A percentile compares a stretch with the other conserved stretches of the same genome.
Conservation (phyloP, 805 yeast genomes). For the Sugiyamaella lignohabitans region DNA sequence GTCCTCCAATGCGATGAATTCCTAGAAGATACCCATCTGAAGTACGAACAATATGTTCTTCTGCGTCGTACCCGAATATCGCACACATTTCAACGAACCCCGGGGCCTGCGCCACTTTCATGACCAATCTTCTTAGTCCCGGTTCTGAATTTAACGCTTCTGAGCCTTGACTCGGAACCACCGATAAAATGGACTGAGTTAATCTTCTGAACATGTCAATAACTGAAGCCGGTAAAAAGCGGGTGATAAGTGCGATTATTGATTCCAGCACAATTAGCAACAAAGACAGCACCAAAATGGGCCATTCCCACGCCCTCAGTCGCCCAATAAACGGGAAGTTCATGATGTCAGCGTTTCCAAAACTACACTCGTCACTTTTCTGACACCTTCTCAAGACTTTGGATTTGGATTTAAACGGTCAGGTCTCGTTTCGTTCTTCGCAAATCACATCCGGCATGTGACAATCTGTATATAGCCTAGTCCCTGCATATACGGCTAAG, state of each 20-base stretch:
- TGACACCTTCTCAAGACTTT: too few relatives aligned
- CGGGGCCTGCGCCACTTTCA: conserved; percentile 22
- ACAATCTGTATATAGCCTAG: too few relatives aligned
- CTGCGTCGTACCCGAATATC: conserved; percentile 61
- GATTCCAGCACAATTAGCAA: conserved; percentile 28
- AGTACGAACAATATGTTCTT: conserved; percentile 73
- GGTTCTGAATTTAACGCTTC: conserved; percentile 9
- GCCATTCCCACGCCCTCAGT: conserved; percentile 30
- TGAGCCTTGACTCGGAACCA: conserved; percentile 1
- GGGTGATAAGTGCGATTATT: conserved; percentile 26
- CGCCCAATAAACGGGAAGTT: conserved; percentile 30
- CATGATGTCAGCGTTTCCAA: conserved; percentile 11
- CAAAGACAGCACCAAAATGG: conserved; percentile 29
- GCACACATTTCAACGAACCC: conserved; percentile 59
- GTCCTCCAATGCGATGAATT: conserved; percentile 53
- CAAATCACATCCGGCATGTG: too few relatives aligned
- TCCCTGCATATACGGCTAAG: too few relatives aligned
- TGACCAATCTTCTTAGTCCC: conserved; percentile 6
- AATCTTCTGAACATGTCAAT: conserved; percentile 22
- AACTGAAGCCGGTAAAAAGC: conserved; percentile 25
- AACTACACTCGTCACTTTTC: too few relatives aligned
- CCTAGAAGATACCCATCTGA: conserved; percentile 71
- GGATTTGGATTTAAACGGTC: too few relatives aligned
- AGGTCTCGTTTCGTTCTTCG: too few relatives aligned
- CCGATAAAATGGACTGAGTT: conserved; percentile 11